Conservation (phyloP, 2,329 filamentous ascomycete genomes). For the Diaporthe citriasiana region DNA sequence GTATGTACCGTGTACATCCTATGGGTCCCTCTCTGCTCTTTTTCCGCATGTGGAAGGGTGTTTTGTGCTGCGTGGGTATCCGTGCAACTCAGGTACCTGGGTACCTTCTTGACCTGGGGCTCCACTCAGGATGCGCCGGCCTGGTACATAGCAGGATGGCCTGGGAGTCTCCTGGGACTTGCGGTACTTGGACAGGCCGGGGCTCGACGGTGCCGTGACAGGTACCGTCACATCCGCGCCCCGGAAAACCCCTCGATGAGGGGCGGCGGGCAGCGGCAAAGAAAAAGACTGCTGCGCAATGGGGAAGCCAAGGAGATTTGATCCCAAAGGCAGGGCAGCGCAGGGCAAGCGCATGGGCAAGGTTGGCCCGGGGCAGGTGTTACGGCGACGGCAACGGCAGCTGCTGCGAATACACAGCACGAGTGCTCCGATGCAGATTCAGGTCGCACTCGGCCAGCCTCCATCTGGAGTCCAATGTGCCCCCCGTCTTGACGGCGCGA, state of each 20-base stretch:
- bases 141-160: neutral
- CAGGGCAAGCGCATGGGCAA: neutral
- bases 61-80: neutral
- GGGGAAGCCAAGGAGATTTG: constrained; percentile 3
- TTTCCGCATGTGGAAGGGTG: neutral
- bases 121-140: neutral
- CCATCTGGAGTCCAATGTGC: neutral
- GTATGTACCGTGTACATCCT: neutral
- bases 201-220: constrained; percentile 17
- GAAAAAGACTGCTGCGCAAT: neutral
- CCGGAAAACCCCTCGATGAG: constrained; percentile 30
- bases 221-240: constrained; percentile 30
- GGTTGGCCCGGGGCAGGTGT: constrained; percentile 2
- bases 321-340: neutral
- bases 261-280: constrained; percentile 32
- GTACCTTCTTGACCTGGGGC: neutral
- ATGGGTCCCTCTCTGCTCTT: neutral
- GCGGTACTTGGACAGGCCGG: constrained; percentile 18
- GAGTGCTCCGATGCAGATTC: neutral
- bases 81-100: constrained; percentile 13
- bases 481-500: neutral
- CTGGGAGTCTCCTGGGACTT: neutral
- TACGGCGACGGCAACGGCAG: neutral
- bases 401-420: neutral
- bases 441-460: constrained; percentile 16